Base-by-base conservation (phyloP, 2,329 filamentous ascomycete species). In the Neofusicoccum ribis region DNA sequence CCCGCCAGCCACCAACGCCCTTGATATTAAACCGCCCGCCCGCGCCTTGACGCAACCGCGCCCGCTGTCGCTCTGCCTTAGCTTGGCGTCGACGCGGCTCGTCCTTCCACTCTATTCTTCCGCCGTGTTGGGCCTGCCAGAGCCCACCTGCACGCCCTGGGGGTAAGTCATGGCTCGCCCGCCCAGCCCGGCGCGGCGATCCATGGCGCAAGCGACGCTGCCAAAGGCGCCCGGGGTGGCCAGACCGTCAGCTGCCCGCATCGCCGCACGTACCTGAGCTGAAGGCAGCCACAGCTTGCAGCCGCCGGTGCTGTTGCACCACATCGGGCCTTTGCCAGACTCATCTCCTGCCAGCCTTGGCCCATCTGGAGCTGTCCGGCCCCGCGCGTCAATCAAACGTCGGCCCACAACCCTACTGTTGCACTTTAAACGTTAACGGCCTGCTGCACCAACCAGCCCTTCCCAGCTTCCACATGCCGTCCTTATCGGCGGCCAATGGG, bases 341-440 rank as follows among this genome's bases (percentile, higher is more conserved):
- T 64, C 61, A 64, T 64, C 61, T 64, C 61, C 61, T 49, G 60
- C 60, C 60, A 27, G 14, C 52, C 23, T 39, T 31, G 44, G 36
- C 23, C 39, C 6, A 23, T 34, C 39, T 20, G 43, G 36, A 39
- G 11, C 36, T n/a, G 37, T 17, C 60, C 43, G 27, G 47, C 36
- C 41, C 59, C 31, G 36, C 20, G 47, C 50, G 37, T 41, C 23
- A 36, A 58, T 44, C 52, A 58, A 44, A 43, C n/a, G n/a, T 8
- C 31, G 60, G 8, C 47, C 60, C 46, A 36, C 47, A 11, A 36
- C 60, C 43, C 49, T 23, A 46, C 37, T 64, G 61, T 56, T 36
- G 49, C 61, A 47, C 50, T 56, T 31, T 39, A 34, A 56, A 46
- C 49, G 47, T 54, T 23, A 36, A n/a, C 23, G 23, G 41, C 20